Conservation (phyloP, 2,329 filamentous ascomycete genomes). For the Thielaviopsis euricoi region DNA sequence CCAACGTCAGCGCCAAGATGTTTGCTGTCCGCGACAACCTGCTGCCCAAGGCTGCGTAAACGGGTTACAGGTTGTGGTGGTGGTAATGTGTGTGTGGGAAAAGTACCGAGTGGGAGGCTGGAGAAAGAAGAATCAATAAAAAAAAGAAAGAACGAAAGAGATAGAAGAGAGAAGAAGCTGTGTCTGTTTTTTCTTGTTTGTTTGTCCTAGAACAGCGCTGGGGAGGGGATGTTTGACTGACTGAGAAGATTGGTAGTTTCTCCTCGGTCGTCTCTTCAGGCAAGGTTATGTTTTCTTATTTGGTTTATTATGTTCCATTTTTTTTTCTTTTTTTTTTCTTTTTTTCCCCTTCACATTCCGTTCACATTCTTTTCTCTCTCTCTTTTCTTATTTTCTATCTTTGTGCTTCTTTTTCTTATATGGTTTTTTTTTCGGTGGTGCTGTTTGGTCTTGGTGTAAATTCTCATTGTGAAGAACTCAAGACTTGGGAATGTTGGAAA, state of each 20-base stretch:
- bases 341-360: conserved; percentile 14
- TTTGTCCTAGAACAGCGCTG: neutral
- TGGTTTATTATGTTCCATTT: conserved; percentile 15
- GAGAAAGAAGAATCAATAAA: too few species aligned
- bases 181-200: conserved; percentile 9
- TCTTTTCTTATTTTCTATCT: conserved; percentile 1
- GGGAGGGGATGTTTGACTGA: neutral
- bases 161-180: neutral
- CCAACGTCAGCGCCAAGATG: conserved; percentile 88
- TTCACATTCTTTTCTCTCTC: neutral
- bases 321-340: conserved; percentile 15
- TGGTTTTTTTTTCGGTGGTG: conserved; percentile 8
- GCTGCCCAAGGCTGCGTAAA: conserved; percentile 30
- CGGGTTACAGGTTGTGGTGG: too few species aligned
- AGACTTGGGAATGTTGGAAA: neutral
- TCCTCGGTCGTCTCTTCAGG: conserved; percentile 8
- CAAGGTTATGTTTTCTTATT: conserved; percentile 16
- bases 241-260: conserved; percentile 1
- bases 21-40: conserved; percentile 73
- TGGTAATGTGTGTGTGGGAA: too few species aligned
- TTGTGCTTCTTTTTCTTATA: conserved; percentile 12
- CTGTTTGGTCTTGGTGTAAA: neutral
- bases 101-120: too few species aligned
- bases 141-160: neutral
- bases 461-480: neutral